Evolutionary conservation across 352 stramenopile genomes (phyloP), one percentile per base, ranked within the genome.

Genomic region (Pythium phragmitis): DNA sequence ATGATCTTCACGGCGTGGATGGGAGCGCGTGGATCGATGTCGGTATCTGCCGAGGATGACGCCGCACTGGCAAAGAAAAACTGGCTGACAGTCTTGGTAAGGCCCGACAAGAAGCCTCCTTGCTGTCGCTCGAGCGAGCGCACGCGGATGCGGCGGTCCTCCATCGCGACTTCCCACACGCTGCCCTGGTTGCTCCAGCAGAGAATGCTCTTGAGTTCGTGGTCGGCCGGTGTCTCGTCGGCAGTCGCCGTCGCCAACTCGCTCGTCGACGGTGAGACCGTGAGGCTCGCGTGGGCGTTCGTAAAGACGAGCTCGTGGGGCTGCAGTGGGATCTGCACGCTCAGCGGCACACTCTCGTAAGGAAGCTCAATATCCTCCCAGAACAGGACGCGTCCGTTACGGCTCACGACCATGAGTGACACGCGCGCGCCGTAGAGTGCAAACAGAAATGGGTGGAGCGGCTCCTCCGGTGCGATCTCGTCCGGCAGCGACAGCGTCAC

Each of bases 121-220:
- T 79, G 81, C 34, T 85, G 78, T 37, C 87, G 88, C 60, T 93
- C 84, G 41, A 93, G 88, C 19, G 75, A 67, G 23, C 84, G 80
- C 33, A 91, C 80, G 47, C 84, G 84, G 60, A 93, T 85, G n/a
- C 84, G 80, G 23, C 82, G 77, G 62, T 93, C 82, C 33, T 93
- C 84, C 48, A 93, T 82, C 21, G 82, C 82, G 13, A 93, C 70
- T 53, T 93, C 84, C 84, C 84, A 93, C 30, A 93, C 70, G 63
- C 83, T 90, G 13, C 84, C 84, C 26, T 86, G 67, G 57, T 88
- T 89, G 65, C 80, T 90, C 84, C 84, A 93, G 70, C 84, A 93
- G 43, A 93, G 42, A n/a, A 93, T 53, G 57, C 82, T 82, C 34
- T 72, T 80, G 2, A 72, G 61, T 51, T 83, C 72, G 4, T 51